phyloP scores from a whole-genome alignment of 2,329 filamentous ascomycete species.

The Chrysosporium keratinophilum region DNA sequence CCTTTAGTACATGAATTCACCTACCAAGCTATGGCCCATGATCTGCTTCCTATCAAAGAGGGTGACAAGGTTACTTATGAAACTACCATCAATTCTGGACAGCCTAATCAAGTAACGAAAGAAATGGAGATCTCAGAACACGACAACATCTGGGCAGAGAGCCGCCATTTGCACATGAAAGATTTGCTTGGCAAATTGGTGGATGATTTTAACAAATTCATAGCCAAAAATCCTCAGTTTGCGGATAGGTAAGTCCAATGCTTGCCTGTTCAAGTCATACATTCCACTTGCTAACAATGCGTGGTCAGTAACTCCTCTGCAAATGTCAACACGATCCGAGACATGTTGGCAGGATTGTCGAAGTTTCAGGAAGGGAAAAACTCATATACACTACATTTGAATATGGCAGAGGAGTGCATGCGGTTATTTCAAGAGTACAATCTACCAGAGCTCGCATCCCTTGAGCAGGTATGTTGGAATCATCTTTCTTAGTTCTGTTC shows the following conservation, averaged over 20 bases:
- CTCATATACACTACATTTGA: slow-evolving; percentile 84
- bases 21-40: slow-evolving; percentile 96
- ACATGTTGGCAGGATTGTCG: slow-evolving; percentile 90
- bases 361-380: slow-evolving; percentile 96
- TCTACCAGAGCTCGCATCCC: slow-evolving; percentile 71
- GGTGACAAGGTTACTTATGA: slow-evolving; percentile 79
- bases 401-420: slow-evolving; percentile 97
- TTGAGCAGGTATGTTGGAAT: slow-evolving; percentile 56
- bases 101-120: slow-evolving; percentile 61
- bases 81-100: slow-evolving; percentile 66
- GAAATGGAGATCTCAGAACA: slow-evolving; percentile 86
- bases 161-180: slow-evolving; percentile 93
- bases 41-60: slow-evolving; percentile 78
- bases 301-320: slow-evolving; percentile 51
- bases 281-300: not conserved
- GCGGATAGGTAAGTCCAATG: slow-evolving; percentile 49
- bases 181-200: slow-evolving; percentile 91
- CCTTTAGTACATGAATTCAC: slow-evolving; percentile 93
- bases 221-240: slow-evolving; percentile 85
- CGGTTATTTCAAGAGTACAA: slow-evolving; percentile 78
- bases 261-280: not conserved
- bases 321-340: slow-evolving; percentile 82
- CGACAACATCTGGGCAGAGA: slow-evolving; percentile 91
- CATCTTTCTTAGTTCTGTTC: slow-evolving; percentile 6
- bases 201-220: slow-evolving; percentile 83